These are phyloP conservation scores for Tulasnella sp. DNA, from an alignment of 768 basidiomycete genomes.

Conservation along the genomic window DNA sequence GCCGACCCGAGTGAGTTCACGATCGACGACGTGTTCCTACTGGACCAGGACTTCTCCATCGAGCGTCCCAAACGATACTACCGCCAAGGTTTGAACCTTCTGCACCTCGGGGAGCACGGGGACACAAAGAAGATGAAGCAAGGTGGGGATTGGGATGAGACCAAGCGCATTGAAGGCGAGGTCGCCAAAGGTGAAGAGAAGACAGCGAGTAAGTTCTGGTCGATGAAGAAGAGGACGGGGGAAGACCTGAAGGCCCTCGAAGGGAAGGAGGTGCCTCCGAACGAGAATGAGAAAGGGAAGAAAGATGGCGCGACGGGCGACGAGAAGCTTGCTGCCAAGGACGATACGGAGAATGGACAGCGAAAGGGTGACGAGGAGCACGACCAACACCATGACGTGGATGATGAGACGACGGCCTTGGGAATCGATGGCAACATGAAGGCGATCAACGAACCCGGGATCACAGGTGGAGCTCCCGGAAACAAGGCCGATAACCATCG, in stretches of 20 bases:
- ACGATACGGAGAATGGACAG: neutral
- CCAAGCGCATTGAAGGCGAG: neutral
- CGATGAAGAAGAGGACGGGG: neutral
- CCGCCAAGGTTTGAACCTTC: slow-evolving; percentile 66
- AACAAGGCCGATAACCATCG: too few relatives aligned
- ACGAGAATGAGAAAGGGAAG: slow-evolving; percentile 1
- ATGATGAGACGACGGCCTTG: neutral
- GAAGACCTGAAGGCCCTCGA: neutral
- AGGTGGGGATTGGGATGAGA: slow-evolving; percentile 2
- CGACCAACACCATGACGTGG: neutral
- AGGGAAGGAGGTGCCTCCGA: neutral
- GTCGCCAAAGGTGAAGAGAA: neutral
- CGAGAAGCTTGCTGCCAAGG: neutral
- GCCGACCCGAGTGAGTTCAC: slow-evolving; percentile 81
- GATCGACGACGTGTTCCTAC: slow-evolving; percentile 89
- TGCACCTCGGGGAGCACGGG: slow-evolving; percentile 32
- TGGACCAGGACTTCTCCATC: slow-evolving; percentile 81
- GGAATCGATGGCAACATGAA: slow-evolving; percentile 2
- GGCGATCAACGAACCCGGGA: neutral
- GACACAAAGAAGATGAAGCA: slow-evolving; percentile 15
- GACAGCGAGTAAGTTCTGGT: neutral
- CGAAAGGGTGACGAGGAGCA: neutral
- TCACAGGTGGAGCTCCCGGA: neutral
- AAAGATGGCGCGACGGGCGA: neutral
- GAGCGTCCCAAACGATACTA: slow-evolving; percentile 85